These are phyloP conservation scores for Cylindrotheca fusiformis DNA, from an alignment of 108 stramenopile genomes.

Conservation along the genomic window DNA sequence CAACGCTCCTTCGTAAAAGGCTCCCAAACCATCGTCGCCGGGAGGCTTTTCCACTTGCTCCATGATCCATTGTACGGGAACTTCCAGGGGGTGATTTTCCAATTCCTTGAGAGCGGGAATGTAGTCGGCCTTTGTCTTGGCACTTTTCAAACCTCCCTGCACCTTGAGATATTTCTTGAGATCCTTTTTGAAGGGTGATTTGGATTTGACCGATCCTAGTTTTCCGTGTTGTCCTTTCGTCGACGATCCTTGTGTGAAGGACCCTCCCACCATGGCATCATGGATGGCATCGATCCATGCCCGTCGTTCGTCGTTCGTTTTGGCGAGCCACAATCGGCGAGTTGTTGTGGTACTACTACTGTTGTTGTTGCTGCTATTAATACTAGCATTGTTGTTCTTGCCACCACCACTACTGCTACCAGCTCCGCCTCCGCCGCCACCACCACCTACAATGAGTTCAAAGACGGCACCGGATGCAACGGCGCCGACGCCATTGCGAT, in stretches of 20 bases:
- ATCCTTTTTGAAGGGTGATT: conserved; percentile 61
- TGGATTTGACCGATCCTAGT: conserved; percentile 31
- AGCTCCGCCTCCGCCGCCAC: conserved; percentile 50
- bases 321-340: conserved; percentile 74
- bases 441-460: conserved; percentile 33
- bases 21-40: conserved; percentile 2
- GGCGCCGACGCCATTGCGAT: conserved; percentile 36
- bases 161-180: conserved; percentile 57
- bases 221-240: conserved; percentile 34
- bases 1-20: conserved; percentile 57
- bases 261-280: conserved; percentile 78
- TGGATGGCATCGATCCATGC: conserved; percentile 80
- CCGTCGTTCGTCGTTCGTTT: conserved; percentile 61
- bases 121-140: conserved; percentile 60
- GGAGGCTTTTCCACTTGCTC: conserved; percentile 40
- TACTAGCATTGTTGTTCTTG: conserved; percentile 18
- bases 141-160: conserved; percentile 36
- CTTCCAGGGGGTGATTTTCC: conserved; percentile 32
- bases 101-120: conserved; percentile 38
- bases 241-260: conserved; percentile 58
- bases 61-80: conserved; percentile 82
- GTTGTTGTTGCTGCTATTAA: too few relatives aligned
- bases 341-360: too few relatives aligned
- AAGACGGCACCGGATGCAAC: neutral
- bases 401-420: too few relatives aligned